Evolutionary conservation across 2,329 filamentous ascomycete genomes (phyloP).

Genomic region (Aspergillus sp.): DNA sequence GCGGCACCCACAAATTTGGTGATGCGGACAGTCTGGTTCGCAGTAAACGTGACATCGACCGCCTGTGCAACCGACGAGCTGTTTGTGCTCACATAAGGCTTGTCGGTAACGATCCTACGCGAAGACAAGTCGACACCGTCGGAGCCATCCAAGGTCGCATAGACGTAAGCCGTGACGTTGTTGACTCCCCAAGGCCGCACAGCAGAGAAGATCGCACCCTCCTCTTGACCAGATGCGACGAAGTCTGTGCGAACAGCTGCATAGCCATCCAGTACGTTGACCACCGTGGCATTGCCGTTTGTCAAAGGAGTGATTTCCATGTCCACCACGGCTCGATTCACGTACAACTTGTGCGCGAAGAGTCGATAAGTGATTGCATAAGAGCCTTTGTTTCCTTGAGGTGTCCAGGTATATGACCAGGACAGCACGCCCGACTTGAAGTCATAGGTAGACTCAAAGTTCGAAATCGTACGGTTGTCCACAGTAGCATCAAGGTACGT

Average conservation of each 20-base stretch:
- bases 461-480: constrained; percentile 58
- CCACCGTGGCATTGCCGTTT: constrained; percentile 59
- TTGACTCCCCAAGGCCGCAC: constrained; percentile 64
- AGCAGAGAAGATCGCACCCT: constrained; percentile 63
- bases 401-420: constrained; percentile 69
- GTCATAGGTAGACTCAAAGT: constrained; percentile 64
- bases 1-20: constrained; percentile 70
- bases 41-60: constrained; percentile 55
- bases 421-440: constrained; percentile 63
- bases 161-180: constrained; percentile 65
- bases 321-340: constrained; percentile 64
- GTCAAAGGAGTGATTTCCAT: constrained; percentile 59
- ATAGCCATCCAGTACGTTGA: constrained; percentile 68
- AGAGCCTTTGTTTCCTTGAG: constrained; percentile 46
- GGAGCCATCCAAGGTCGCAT: constrained; percentile 46
- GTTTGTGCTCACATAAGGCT: constrained; percentile 57
- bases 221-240: constrained; percentile 57
- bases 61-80: constrained; percentile 67
- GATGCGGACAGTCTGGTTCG: constrained; percentile 57
- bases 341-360: constrained; percentile 64
- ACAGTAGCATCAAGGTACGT: constrained; percentile 63
- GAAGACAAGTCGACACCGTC: constrained; percentile 46
- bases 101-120: constrained; percentile 47
- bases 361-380: constrained; percentile 67
- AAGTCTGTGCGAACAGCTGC: constrained; percentile 67